These are phyloP conservation scores for Furcasterigmium sp. DNA, from an alignment of 2,329 filamentous ascomycete species.

Conservation along the genomic window DNA sequence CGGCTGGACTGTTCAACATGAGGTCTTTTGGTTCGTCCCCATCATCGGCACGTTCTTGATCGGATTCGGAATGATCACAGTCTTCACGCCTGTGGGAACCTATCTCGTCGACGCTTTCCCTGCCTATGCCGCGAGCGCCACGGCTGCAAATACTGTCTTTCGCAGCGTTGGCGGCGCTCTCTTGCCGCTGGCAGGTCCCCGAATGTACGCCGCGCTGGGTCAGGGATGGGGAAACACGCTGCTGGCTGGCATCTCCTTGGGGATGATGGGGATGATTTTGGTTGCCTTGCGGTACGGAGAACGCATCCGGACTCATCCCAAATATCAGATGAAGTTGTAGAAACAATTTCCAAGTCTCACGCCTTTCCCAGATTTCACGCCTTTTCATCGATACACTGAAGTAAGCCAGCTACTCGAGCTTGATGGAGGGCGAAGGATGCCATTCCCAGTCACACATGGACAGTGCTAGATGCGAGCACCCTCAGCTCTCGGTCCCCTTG, in stretches of 20 bases:
- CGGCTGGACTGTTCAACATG: slow-evolving; percentile 34
- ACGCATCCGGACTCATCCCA: neutral
- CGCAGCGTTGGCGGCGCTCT: slow-evolving; percentile 32
- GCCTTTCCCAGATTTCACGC: too few species aligned
- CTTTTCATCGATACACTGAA: too few species aligned
- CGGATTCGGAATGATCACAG: slow-evolving; percentile 36
- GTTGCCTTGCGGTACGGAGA: neutral
- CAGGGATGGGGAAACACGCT: slow-evolving; percentile 16
- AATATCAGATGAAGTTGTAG: neutral
- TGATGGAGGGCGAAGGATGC: too few species aligned
- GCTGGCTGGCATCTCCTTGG: slow-evolving; percentile 1
- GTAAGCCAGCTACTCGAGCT: too few species aligned
- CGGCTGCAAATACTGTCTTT: slow-evolving; percentile 59
- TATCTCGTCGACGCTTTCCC: slow-evolving; percentile 59
- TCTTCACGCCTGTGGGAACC: slow-evolving; percentile 49
- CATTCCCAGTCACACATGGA: too few species aligned
- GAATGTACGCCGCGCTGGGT: slow-evolving; percentile 12
- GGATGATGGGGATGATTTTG: neutral
- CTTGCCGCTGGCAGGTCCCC: slow-evolving; percentile 10
- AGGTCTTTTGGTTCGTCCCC: slow-evolving; percentile 53
- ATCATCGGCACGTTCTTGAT: slow-evolving; percentile 46
- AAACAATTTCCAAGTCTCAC: too few species aligned
- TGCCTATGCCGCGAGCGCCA: slow-evolving; percentile 36
- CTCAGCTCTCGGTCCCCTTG: too few species aligned
- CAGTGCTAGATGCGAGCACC: too few species aligned